Conservation (phyloP, 768 basidiomycete species). For the Phlegmacium glaucopus region DNA sequence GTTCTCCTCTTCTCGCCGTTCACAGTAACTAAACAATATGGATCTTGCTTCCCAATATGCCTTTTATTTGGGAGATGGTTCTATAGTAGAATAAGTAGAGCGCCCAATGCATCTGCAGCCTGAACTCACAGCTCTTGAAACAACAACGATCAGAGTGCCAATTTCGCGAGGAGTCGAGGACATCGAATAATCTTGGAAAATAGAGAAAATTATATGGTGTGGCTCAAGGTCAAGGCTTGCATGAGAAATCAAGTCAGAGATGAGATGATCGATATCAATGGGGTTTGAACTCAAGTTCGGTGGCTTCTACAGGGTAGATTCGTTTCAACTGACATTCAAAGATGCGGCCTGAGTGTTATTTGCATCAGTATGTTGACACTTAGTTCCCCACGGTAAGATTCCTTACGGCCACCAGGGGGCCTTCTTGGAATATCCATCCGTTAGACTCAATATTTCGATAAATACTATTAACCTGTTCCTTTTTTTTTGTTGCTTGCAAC, state of each 20-base stretch:
- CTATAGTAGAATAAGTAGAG: slow-evolving; percentile 34
- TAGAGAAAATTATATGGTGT: slow-evolving; percentile 4
- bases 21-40: slow-evolving; percentile 80
- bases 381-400: background rate
- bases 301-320: slow-evolving; percentile 16
- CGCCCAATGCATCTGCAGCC: slow-evolving; percentile 15
- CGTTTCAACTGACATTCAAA: slow-evolving; percentile 20
- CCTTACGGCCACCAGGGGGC: too few relatives aligned
- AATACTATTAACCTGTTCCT: too few relatives aligned
- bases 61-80: slow-evolving; percentile 88
- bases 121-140: slow-evolving; percentile 84
- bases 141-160: slow-evolving; percentile 90
- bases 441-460: too few relatives aligned
- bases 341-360: too few relatives aligned
- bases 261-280: too few relatives aligned
- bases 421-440: too few relatives aligned
- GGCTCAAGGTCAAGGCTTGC: too few relatives aligned
- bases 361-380: slow-evolving; percentile 19
- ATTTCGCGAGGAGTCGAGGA: slow-evolving; percentile 67
- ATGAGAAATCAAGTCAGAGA: too few relatives aligned
- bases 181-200: slow-evolving; percentile 35
- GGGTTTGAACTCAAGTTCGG: slow-evolving; percentile 18
- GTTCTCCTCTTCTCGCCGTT: slow-evolving; percentile 86
- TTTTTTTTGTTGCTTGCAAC: too few relatives aligned
- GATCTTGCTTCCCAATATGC: slow-evolving; percentile 96